These are phyloP conservation scores for Xylaria castorea DNA, from an alignment of 495 filamentous ascomycete species.

Conservation along the genomic window DNA sequence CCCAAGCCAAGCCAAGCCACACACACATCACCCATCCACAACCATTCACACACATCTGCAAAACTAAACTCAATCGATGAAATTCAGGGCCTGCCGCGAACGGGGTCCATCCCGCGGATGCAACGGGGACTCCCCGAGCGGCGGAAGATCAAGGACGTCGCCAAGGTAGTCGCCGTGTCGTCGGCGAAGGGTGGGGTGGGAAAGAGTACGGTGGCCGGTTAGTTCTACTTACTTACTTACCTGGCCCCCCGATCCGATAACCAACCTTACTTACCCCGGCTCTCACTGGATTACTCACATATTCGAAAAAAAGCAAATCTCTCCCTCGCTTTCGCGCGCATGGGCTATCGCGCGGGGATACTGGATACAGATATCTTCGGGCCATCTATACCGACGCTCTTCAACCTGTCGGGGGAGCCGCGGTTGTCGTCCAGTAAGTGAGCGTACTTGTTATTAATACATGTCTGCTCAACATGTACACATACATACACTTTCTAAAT, in stretches of 20 bases:
- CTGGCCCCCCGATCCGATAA: too few relatives aligned
- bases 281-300: too few relatives aligned
- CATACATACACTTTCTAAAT: neutral
- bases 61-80: neutral
- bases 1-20: slow-evolving; percentile 8
- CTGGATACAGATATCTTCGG: slow-evolving; percentile 97
- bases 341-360: slow-evolving; percentile 81
- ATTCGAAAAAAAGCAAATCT: slow-evolving; percentile 72
- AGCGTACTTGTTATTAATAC: neutral
- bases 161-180: slow-evolving; percentile 88
- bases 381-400: slow-evolving; percentile 88
- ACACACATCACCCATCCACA: neutral
- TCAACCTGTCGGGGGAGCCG: slow-evolving; percentile 79
- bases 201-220: slow-evolving; percentile 90
- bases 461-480: neutral
- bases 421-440: slow-evolving; percentile 66
- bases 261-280: too few relatives aligned
- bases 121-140: slow-evolving; percentile 85
- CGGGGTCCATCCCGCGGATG: slow-evolving; percentile 79
- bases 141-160: slow-evolving; percentile 78
- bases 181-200: slow-evolving; percentile 97
- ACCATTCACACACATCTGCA: neutral
- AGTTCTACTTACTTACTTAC: too few relatives aligned
- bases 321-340: slow-evolving; percentile 80
- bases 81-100: slow-evolving; percentile 77